Base-by-base conservation (phyloP, 177 flowering plant species). In the Vitis hybrid region DNA sequence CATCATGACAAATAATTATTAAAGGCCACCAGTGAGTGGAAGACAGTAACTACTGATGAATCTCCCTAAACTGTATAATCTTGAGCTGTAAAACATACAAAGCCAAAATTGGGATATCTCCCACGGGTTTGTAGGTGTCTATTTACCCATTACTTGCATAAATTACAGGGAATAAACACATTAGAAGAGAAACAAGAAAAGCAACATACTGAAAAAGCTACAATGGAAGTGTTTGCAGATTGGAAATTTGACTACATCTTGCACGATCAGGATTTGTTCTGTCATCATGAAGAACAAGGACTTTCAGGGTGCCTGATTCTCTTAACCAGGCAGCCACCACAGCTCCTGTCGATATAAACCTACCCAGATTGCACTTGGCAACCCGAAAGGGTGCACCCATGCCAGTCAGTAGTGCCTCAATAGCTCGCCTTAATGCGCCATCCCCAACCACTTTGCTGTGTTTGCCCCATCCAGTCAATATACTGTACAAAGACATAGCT, bases 381-480 rank as follows among this genome's bases (percentile, higher is more conserved):
- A 88, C 79, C 60, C 77, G 82, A 71, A 96, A 96, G 3, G 99
- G 99, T 11, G 99, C 97, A 45, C 95, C 97, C 58, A 96, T 89
- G 73, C 90, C 82, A 6, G 59, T 61, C 1, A 96, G 89, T n/a
- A 93, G 97, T 13, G 90, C 91, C 77, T 88, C 97, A 29, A 96
- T 63, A 16, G 90, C 87, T 57, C 87, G 87, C 67, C 90, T 83
- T 52, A 96, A 82, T 3, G 98, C 74, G 29, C 98, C 86, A 67
- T 90, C 98, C 15, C 99, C 99, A 9, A 86, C 88, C n/a, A 96
- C 93, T 74, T 96, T 96, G 82, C 99, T 96, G 80, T 96, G 99
- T 66, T 93, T 96, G 45, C 99, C 99, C 99, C 99, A 96, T 6
- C 99, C 99, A 2, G 99, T 96, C 82, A 96, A 75, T 71, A 95